Evolutionary conservation across 1,284 basidiomycete species (phyloP), one percentile per base, ranked within the genome.

Genomic region (Paramarasmius palmivorus): DNA sequence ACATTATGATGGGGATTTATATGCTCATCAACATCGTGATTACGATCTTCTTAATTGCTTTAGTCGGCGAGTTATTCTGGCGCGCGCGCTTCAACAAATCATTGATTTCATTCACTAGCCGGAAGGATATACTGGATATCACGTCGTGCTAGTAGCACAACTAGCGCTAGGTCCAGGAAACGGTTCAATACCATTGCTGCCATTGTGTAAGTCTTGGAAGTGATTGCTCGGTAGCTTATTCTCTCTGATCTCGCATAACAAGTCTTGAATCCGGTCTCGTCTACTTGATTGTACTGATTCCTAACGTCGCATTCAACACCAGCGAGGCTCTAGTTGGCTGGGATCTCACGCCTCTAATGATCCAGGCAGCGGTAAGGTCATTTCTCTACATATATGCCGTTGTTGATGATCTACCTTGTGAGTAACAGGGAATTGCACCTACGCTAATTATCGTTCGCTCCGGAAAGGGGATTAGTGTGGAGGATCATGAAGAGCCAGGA

Each of bases 81-180:
- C n/a, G n/a, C n/a, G n/a, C n/a, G n/a, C n/a, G n/a, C n/a, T n/a
- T n/a, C n/a, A n/a, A n/a, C n/a, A n/a, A n/a, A n/a, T n/a, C n/a
- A n/a, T n/a, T n/a, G n/a, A n/a, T n/a, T n/a, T n/a, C n/a, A n/a
- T n/a, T n/a, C n/a, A n/a, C 29, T 32, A 42, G 41, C 41, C 22
- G 41, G 41, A 42, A n/a, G 41, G 22, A 42, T 42, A 42, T 42
- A 22, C 9, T 42, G 41, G 41, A 42, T 42, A 42, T 42, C 41
- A 3, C 41, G 41, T 22, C 41, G 25, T 14, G 14, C 41, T 6
- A 42, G 41, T 22, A 6, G n/a, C n/a, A n/a, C 22, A 12, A 6
- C 20, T 5, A 25, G 20, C 20, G 25, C 41, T 22, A 22, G 3
- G 41, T 14, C 12, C 14, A 25, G 12, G 25, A 42, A 42, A 22